Evolutionary conservation across 805 yeast genomes (phyloP), one percentile per base, ranked within the genome.

Genomic region (Torulaspora delbrueckii): DNA sequence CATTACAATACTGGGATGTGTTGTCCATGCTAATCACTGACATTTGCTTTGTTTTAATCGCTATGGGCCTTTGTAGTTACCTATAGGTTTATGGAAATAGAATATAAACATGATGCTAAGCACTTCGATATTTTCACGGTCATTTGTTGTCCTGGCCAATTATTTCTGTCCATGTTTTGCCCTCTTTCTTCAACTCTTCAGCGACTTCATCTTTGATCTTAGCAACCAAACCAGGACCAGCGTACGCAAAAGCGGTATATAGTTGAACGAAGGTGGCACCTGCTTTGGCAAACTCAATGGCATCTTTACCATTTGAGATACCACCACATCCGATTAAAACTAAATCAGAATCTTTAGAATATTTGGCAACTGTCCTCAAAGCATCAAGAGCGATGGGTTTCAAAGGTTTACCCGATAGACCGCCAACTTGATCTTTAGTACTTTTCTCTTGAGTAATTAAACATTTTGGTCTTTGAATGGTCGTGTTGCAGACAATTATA

Each of bases 311-410:
- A 19, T 73, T 68, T n/a, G 84, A 73, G 55, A 91, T 88, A 54
- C 98, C 98, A 46, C 98, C 98, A 68, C 96, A 89, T 27, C 98
- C 98, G 53, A 91, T 77, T 35, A 91, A 74, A 2, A 89, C 85
- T 52, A 89, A 66, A 43, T 79, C 74, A 1, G 84, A 76, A 50
- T 79, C 86, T 57, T 87, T 87, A 30, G 95, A 78, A 60, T 85
- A 76, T 56, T 85, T 82, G 46, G 93, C 80, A 55, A 91, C 79
- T 1, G 77, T 68, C 48, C 74, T 76, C 55, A 91, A 72, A 0
- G 95, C 93, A 51, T 78, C 69, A 47, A 91, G 70, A 1, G 96
- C 73, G 42, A 79, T 72, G 38, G 87, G 90, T 66, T 90, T 91
- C 45, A 91, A 73, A 13, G 98, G 98, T 47, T 77, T 77, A n/a